Percentiles rank a stretch among this genome's conserved stretches.
phyloP scores from a whole-genome alignment of 2,329 filamentous ascomycete genomes.

The Chrysosporium keratinophilum region DNA sequence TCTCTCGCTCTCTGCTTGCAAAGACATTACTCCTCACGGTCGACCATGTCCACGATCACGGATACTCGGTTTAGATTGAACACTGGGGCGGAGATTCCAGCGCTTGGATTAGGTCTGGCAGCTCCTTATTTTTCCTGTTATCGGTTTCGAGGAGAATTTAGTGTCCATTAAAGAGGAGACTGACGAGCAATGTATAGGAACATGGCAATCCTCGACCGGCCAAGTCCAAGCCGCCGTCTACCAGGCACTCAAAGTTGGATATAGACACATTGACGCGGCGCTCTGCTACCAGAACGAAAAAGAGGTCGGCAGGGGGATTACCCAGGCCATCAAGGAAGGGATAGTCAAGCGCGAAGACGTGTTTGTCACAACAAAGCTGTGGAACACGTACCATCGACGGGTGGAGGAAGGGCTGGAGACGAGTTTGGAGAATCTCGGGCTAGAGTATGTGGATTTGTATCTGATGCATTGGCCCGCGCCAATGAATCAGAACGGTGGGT shows the following conservation, averaged over 20 bases:
- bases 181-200: constrained; percentile 33
- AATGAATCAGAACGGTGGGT: constrained; percentile 61
- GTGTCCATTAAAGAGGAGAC: background rate
- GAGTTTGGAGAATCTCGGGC: constrained; percentile 60
- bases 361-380: constrained; percentile 78
- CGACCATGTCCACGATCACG: constrained; percentile 41
- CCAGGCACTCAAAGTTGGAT: constrained; percentile 21
- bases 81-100: constrained; percentile 53
- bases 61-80: constrained; percentile 52
- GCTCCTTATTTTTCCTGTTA: background rate
- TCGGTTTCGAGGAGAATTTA: background rate
- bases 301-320: constrained; percentile 68
- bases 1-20: background rate
- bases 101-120: constrained; percentile 50
- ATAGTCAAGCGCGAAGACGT: constrained; percentile 64
- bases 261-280: constrained; percentile 27
- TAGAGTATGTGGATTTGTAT: constrained; percentile 73
- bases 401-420: constrained; percentile 60
- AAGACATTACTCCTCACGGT: background rate
- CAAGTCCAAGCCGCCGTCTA: constrained; percentile 50
- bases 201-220: constrained; percentile 53
- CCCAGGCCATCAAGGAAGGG: constrained; percentile 59
- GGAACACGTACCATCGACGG: constrained; percentile 66
- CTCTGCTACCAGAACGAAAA: constrained; percentile 51
- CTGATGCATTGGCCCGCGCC: constrained; percentile 70